Evolutionary conservation across 495 filamentous ascomycete genomes (phyloP).

Genomic region (Lindgomyces ingoldianus): DNA sequence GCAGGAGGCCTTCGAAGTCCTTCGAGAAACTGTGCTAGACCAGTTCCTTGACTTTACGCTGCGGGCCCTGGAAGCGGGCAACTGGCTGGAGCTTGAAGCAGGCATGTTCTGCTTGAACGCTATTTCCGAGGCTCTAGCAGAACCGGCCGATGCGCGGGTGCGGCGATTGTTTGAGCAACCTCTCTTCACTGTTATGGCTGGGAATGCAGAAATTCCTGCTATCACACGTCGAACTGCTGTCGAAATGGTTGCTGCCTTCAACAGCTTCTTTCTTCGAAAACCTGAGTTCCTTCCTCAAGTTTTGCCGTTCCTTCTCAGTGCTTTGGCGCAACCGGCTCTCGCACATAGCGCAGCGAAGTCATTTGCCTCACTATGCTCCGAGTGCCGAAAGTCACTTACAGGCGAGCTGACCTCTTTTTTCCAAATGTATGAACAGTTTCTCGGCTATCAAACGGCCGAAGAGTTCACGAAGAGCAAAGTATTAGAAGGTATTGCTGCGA

Average conservation of each 20-base stretch:
- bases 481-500: constrained; percentile 77
- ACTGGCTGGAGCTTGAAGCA: constrained; percentile 81
- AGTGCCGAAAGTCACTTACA: constrained; percentile 71
- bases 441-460: constrained; percentile 61
- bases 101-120: constrained; percentile 75
- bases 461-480: constrained; percentile 75
- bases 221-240: constrained; percentile 78
- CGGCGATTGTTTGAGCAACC: constrained; percentile 66
- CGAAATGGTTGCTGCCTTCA: constrained; percentile 74
- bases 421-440: constrained; percentile 69
- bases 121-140: constrained; percentile 59
- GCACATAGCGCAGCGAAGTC: constrained; percentile 74
- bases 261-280: constrained; percentile 77
- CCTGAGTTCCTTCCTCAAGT: constrained; percentile 69
- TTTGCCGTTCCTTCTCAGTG: constrained; percentile 79
- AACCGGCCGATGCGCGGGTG: constrained; percentile 64
- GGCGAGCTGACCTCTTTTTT: constrained; percentile 75
- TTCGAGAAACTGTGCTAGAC: constrained; percentile 67
- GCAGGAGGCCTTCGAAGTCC: constrained; percentile 69
- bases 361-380: constrained; percentile 76
- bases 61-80: constrained; percentile 56
- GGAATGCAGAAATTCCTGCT: constrained; percentile 48
- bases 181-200: constrained; percentile 61
- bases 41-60: constrained; percentile 67
- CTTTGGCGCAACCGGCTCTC: constrained; percentile 65